phyloP scores from a whole-genome alignment of 345 rosid species.

The Salix viminalis region DNA sequence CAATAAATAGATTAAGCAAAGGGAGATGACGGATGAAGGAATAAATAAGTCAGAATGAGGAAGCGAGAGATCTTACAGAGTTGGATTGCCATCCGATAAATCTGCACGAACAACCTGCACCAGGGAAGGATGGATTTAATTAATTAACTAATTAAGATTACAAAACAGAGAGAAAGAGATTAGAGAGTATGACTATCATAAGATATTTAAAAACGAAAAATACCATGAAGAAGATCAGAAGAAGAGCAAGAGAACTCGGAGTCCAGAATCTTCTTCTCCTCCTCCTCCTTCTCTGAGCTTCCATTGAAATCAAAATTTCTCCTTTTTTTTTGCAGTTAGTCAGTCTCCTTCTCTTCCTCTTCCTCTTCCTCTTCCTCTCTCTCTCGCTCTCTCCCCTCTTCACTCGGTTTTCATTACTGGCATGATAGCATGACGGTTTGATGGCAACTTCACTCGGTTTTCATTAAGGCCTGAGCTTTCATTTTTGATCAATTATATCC shows the following conservation, averaged over 20 bases:
- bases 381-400: too few species aligned
- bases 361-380: too few species aligned
- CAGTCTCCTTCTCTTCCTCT: too few species aligned
- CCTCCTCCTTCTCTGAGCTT: too few species aligned
- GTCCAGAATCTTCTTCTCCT: constrained; percentile 6
- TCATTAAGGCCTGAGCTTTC: too few species aligned
- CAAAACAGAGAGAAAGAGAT: background rate
- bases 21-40: background rate
- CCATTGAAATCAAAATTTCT: too few species aligned
- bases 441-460: too few species aligned
- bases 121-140: too few species aligned
- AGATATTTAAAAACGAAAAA: background rate
- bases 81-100: constrained; percentile 18
- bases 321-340: too few species aligned
- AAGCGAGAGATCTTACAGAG: constrained; percentile 35
- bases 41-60: background rate
- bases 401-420: too few species aligned
- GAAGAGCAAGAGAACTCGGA: constrained; percentile 14
- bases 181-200: background rate
- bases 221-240: constrained; percentile 27
- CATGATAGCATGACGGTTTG: too few species aligned
- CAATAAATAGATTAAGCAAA: background rate
- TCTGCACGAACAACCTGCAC: constrained; percentile 26
- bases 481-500: too few species aligned
- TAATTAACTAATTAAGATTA: background rate